phyloP scores from a whole-genome alignment of 805 yeast genomes.

The Yarrowia phangngaensis region DNA sequence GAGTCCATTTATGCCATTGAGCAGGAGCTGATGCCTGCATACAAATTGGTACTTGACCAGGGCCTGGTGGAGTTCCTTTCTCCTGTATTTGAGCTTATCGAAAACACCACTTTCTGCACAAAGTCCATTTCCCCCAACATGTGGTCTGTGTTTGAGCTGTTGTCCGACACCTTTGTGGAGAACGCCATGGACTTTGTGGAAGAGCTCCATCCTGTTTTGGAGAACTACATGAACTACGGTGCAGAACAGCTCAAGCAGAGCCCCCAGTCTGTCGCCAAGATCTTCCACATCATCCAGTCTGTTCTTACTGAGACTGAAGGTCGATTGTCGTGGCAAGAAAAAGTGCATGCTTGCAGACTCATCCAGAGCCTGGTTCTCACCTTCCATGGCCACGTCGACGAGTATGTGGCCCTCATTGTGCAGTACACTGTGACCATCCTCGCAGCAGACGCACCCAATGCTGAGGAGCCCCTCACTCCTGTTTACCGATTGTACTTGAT shows the following conservation, averaged over 20 bases:
- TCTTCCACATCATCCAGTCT: conserved; percentile 49
- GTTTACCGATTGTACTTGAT: conserved; percentile 49
- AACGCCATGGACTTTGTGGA: conserved; percentile 62
- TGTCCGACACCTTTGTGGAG: conserved; percentile 43
- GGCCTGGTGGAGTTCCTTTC: conserved; percentile 68
- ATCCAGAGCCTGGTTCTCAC: conserved; percentile 61
- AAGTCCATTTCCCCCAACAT: conserved; percentile 61
- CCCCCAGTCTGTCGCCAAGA: conserved; percentile 47
- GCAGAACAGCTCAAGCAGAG: conserved; percentile 47
- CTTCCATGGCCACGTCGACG: conserved; percentile 49
- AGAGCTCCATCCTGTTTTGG: conserved; percentile 69
- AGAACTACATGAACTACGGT: conserved; percentile 67
- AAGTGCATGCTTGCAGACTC: conserved; percentile 56
- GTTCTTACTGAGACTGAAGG: conserved; percentile 39
- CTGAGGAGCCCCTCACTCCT: conserved; percentile 40
- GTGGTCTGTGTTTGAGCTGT: conserved; percentile 65
- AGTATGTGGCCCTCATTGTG: conserved; percentile 48
- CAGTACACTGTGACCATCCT: conserved; percentile 45
- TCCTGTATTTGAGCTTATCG: conserved; percentile 73
- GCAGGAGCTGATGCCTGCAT: conserved; percentile 63
- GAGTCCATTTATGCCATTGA: conserved; percentile 63
- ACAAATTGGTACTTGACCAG: conserved; percentile 61
- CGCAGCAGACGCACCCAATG: conserved; percentile 32
- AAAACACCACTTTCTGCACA: conserved; percentile 59
- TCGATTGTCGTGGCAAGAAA: conserved; percentile 57